A percentile compares a stretch with the other conserved stretches of the same genome.
phyloP scores from a whole-genome alignment of 140 eudicot genomes.

The Erigeron philadelphicus region DNA sequence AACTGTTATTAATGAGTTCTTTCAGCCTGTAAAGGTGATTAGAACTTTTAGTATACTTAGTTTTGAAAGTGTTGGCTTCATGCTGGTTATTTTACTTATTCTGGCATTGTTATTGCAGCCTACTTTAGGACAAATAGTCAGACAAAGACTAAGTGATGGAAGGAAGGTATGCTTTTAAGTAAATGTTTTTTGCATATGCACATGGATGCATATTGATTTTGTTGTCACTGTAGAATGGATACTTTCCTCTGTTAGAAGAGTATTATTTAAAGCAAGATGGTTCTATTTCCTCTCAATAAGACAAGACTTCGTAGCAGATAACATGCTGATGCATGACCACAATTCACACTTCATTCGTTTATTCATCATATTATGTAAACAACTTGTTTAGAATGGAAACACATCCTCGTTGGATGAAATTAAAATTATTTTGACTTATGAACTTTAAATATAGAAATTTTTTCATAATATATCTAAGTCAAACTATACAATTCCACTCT shows the following conservation, averaged over 20 bases:
- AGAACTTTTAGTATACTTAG: neutral
- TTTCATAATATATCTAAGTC: neutral
- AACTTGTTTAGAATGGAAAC: neutral
- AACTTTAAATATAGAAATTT: neutral
- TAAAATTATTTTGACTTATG: neutral
- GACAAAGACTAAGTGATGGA: slow-evolving; percentile 77
- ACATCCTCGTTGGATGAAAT: neutral
- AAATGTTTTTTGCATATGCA: neutral
- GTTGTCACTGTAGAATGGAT: slow-evolving; percentile 8
- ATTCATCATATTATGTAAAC: neutral
- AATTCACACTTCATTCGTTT: neutral
- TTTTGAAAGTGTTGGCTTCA: neutral
- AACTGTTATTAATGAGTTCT: slow-evolving; percentile 71
- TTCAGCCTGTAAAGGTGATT: slow-evolving; percentile 73
- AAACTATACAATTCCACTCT: neutral
- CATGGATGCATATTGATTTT: neutral
- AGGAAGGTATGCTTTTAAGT: slow-evolving; percentile 61
- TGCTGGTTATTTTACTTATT: neutral
- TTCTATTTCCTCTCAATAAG: too few relatives aligned
- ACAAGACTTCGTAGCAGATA: neutral
- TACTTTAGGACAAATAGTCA: slow-evolving; percentile 77
- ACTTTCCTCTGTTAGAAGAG: neutral
- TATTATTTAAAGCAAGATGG: too few relatives aligned
- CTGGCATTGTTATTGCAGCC: slow-evolving; percentile 48
- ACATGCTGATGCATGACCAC: slow-evolving; percentile 14